A percentile compares a stretch with the other conserved stretches of the same genome.
Conservation (phyloP, 2,329 filamentous ascomycete species). For the Aspergillus jensenii region DNA sequence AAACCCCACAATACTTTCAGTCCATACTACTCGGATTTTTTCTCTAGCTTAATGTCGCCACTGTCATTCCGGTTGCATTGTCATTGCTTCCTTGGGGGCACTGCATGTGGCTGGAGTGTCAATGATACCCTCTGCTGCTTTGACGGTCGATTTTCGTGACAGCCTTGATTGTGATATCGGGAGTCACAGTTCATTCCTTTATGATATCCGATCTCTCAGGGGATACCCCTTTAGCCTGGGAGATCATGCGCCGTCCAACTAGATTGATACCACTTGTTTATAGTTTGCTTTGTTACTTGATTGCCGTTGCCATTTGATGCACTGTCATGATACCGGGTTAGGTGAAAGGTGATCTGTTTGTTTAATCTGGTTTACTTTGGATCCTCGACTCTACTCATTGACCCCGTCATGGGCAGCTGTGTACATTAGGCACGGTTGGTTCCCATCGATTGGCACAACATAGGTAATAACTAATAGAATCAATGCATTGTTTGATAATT, state of each 20-base stretch:
- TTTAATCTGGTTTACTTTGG: conserved; percentile 19
- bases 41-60: conserved; percentile 19
- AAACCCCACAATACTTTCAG: neutral
- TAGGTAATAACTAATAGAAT: conserved; percentile 42
- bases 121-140: conserved; percentile 33
- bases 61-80: conserved; percentile 25
- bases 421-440: conserved; percentile 18
- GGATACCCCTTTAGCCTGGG: conserved; percentile 23
- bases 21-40: conserved; percentile 8
- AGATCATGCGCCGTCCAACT: conserved; percentile 29
- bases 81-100: conserved; percentile 9
- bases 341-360: conserved; percentile 28
- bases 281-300: conserved; percentile 31
- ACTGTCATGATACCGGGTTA: conserved; percentile 37
- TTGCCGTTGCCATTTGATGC: conserved; percentile 27
- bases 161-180: conserved; percentile 20
- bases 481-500: conserved; percentile 24
- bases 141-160: conserved; percentile 26
- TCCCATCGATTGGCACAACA: conserved; percentile 26
- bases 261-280: conserved; percentile 41
- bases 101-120: conserved; percentile 20
- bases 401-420: conserved; percentile 23
- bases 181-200: conserved; percentile 32
- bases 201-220: conserved; percentile 35
- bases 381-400: conserved; percentile 21